Conservation (phyloP, 2,329 filamentous ascomycete genomes). For the Pyrenochaeta sp. region DNA sequence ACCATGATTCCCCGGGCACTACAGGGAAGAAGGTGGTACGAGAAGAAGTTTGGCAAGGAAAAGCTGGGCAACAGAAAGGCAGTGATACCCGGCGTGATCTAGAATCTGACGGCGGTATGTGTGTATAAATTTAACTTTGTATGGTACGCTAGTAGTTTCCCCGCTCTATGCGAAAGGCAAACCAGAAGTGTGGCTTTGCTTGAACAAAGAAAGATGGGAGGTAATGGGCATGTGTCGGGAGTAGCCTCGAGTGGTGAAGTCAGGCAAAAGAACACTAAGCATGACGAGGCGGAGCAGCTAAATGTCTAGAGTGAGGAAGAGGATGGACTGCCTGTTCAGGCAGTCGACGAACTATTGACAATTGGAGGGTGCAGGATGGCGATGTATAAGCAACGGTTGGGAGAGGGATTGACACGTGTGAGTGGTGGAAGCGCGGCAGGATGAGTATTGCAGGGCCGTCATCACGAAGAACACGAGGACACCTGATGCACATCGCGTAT, state of each 20-base stretch:
- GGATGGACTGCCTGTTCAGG: too few species aligned
- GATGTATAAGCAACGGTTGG: constrained; percentile 3
- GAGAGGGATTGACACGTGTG: neutral
- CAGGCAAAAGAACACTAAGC: constrained; percentile 12
- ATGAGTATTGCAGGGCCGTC: constrained; percentile 1
- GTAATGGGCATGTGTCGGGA: too few species aligned
- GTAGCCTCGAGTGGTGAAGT: constrained; percentile 5
- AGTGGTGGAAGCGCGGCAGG: constrained; percentile 5
- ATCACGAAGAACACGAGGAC: constrained; percentile 15
- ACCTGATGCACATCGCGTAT: constrained; percentile 9
- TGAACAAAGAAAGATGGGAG: neutral
- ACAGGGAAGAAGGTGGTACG: constrained; percentile 84
- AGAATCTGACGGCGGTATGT: too few species aligned
- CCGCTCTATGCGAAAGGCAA: neutral
- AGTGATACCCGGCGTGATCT: constrained; percentile 65
- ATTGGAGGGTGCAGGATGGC: neutral
- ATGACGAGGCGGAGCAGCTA: constrained; percentile 5
- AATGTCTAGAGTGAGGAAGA: neutral
- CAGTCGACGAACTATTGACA: too few species aligned
- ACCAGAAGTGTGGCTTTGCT: constrained; percentile 6
- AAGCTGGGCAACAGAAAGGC: constrained; percentile 78
- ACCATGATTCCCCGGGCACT: constrained; percentile 89
- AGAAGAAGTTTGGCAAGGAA: constrained; percentile 84
- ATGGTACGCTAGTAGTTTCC: constrained; percentile 4
- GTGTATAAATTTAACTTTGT: neutral